A percentile compares a stretch with the other conserved stretches of the same genome.
phyloP scores from a whole-genome alignment of 2,329 filamentous ascomycete species.

The Fusarium compactum region DNA sequence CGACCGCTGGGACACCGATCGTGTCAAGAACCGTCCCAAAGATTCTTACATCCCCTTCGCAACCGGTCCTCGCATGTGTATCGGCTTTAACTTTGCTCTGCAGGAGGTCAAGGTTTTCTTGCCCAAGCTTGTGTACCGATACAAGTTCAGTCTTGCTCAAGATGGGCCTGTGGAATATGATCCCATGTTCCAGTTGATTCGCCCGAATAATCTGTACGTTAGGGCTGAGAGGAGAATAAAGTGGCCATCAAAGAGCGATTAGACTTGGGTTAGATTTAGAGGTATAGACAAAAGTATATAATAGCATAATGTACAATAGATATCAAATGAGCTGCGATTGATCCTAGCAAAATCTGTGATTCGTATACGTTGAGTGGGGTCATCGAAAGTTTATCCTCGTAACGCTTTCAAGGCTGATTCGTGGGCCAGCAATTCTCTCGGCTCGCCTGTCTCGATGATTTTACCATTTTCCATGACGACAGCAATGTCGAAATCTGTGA shows the following conservation, averaged over 20 bases:
- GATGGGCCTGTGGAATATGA: slow-evolving; percentile 68
- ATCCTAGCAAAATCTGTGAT: not conserved
- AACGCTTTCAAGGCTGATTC: slow-evolving; percentile 13
- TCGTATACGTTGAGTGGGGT: not conserved
- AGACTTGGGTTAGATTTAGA: not conserved
- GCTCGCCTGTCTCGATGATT: slow-evolving; percentile 46
- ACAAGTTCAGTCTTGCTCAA: slow-evolving; percentile 65
- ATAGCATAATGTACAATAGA: slow-evolving; percentile 29
- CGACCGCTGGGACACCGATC: slow-evolving; percentile 68
- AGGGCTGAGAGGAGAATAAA: slow-evolving; percentile 61
- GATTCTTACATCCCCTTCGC: slow-evolving; percentile 70
- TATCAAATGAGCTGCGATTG: not conserved
- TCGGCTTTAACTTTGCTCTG: slow-evolving; percentile 74
- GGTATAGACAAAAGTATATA: slow-evolving; percentile 28
- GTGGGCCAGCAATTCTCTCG: slow-evolving; percentile 40
- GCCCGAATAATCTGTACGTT: slow-evolving; percentile 67
- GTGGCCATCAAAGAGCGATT: slow-evolving; percentile 56
- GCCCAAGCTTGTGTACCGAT: slow-evolving; percentile 69
- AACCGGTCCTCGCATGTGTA: slow-evolving; percentile 67
- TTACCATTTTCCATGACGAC: slow-evolving; percentile 48
- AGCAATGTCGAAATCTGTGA: slow-evolving; percentile 46
- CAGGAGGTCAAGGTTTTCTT: slow-evolving; percentile 71
- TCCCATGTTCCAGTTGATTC: slow-evolving; percentile 69
- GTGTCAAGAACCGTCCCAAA: slow-evolving; percentile 64
- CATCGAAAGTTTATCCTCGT: not conserved